These are phyloP conservation scores for Paraphoma sp. DNA, from an alignment of 2,329 filamentous ascomycete genomes.

Conservation along the genomic window DNA sequence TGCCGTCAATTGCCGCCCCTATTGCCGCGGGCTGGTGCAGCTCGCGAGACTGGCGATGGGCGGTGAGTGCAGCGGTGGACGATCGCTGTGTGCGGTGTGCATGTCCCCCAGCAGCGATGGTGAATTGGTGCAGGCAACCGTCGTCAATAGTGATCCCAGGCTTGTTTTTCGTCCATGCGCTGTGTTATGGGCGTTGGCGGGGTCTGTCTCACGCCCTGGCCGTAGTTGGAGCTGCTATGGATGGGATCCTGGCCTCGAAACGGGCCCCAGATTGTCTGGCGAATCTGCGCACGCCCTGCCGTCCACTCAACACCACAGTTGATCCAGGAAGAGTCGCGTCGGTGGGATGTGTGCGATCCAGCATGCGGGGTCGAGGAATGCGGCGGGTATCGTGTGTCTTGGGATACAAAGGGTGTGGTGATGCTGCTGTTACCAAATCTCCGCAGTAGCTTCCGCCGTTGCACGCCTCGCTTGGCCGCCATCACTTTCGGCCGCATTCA, in stretches of 20 bases:
- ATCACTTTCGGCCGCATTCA: not conserved
- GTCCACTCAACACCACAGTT: not conserved
- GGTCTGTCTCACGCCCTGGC: constrained; percentile 30
- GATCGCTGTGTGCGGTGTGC: constrained; percentile 23
- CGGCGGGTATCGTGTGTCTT: constrained; percentile 13
- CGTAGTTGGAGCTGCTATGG: constrained; percentile 28
- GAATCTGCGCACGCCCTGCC: constrained; percentile 9
- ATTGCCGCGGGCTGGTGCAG: not conserved
- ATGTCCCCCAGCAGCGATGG: constrained; percentile 21
- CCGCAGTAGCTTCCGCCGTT: constrained; percentile 12
- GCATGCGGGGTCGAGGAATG: constrained; percentile 17
- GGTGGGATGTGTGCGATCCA: constrained; percentile 13
- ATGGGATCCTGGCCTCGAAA: constrained; percentile 38
- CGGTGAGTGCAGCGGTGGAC: constrained; percentile 22
- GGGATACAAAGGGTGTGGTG: constrained; percentile 11
- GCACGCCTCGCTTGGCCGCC: constrained; percentile 6
- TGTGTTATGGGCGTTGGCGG: constrained; percentile 20
- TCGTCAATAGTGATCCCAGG: constrained; percentile 9
- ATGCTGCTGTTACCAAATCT: constrained; percentile 8
- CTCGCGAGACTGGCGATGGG: constrained; percentile 3
- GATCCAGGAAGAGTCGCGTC: constrained; percentile 9
- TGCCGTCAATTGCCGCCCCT: constrained; percentile 7
- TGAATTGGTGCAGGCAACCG: constrained; percentile 9
- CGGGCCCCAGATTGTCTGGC: constrained; percentile 23
- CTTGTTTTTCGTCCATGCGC: constrained; percentile 30